These are phyloP conservation scores for Sphaerobolus stellatus DNA, from an alignment of 1,284 basidiomycete species.

Conservation along the genomic window DNA sequence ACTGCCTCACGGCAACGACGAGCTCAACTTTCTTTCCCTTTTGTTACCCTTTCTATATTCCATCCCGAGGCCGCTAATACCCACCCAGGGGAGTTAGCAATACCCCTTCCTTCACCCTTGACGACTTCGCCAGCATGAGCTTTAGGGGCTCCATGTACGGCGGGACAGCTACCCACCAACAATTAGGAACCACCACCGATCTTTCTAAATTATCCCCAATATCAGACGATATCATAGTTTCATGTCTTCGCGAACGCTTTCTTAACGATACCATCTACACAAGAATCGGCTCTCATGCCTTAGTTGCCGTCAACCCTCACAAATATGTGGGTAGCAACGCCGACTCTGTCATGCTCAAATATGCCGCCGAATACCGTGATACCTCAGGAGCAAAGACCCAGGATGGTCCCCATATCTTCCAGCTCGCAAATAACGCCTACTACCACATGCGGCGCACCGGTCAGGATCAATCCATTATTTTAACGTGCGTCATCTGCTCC, in stretches of 20 bases:
- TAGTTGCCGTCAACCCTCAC: constrained; percentile 88
- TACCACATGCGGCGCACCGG: constrained; percentile 94
- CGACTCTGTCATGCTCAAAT: constrained; percentile 80
- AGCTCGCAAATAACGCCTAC: constrained; percentile 87
- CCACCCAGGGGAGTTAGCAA: too few relatives aligned
- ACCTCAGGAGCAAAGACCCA: constrained; percentile 51
- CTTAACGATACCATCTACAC: constrained; percentile 84
- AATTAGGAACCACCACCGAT: constrained; percentile 67
- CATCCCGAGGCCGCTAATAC: too few relatives aligned
- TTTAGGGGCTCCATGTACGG: constrained; percentile 14
- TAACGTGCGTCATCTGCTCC: constrained; percentile 58
- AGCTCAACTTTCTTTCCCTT: too few relatives aligned
- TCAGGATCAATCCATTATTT: constrained; percentile 88
- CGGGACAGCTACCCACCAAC: constrained; percentile 52
- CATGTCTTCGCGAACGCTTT: constrained; percentile 84
- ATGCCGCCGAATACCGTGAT: constrained; percentile 74
- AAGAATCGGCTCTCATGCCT: constrained; percentile 61
- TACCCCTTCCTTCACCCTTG: too few relatives aligned
- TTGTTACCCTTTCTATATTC: too few relatives aligned
- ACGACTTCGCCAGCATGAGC: too few relatives aligned
- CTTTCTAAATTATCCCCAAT: constrained; percentile 58
- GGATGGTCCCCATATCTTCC: constrained; percentile 83
- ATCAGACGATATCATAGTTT: constrained; percentile 77
- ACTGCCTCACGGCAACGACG: too few relatives aligned
- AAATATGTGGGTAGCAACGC: constrained; percentile 80